Evolutionary conservation across 805 yeast genomes (phyloP), one percentile per base, ranked within the genome.

Genomic region (Pichia cabralensis): DNA sequence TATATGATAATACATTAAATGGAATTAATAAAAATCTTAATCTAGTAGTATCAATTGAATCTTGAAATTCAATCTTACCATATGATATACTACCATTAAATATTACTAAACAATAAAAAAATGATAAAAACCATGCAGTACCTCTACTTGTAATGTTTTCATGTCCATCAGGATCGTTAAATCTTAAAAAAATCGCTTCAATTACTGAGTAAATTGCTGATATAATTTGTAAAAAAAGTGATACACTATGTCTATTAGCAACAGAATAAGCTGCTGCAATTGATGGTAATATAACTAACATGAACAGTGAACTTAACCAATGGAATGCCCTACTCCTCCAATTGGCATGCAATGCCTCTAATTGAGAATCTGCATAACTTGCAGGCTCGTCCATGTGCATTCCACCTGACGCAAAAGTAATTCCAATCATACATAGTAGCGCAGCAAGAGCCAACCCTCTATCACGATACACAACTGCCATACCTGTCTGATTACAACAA

Each of bases 101-200:
- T 1, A 78, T 58, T 1, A 74, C 62, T 4, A 56, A 40, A 4
- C 67, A 66, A 30, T 69, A 60, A 28, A 71, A 57, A 18, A 71
- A 49, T 18, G 69, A 51, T 32, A 79, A 58, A 43, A 74, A 69
- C 77, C 80, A 72, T n/a, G 74, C 72, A 0, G 85, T 72, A 1
- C 83, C 84, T 35, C 72, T 62, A 10, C 81, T 72, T 1, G 84
- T 74, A 37, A 69, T 56, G 52, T 78, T 80, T 49, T 80, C 89
- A 36, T 75, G 74, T 26, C 76, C 78, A 34, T 69, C 65, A 23
- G 62, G 62, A 49, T 80, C 89, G 1, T 81, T 77, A 47, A 78
- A 80, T 30, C 71, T 58, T 8, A 80, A 58, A 33, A 78, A 55
- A 3, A 75, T 29, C 3, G 74, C 69, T 39, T 80, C 92, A 18